Base-by-base conservation (phyloP, 2,329 filamentous ascomycete species). In the Venturia carpophila region DNA sequence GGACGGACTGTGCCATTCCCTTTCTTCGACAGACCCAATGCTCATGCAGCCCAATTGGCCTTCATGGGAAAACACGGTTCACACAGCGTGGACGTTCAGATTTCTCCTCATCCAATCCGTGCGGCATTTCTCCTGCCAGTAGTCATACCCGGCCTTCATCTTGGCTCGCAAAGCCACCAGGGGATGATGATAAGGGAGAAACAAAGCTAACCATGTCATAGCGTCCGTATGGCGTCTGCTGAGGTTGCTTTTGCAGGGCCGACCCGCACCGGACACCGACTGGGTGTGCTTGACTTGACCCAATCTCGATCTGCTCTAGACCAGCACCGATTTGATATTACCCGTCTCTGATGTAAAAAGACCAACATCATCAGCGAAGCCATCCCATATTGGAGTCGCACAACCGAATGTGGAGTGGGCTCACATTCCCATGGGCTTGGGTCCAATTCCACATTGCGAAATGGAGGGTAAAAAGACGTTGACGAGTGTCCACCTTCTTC, bases 171-270 rank as follows among this genome's bases (percentile, higher is more conserved):
- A 34, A 60, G 58, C 58, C 58, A 60, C 58, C 24, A 17, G 21
- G 17, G 13, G 34, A 34, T 34, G 34, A 34, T 34, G 27, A 15
- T 55, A 55, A 17, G 49, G 49, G 49, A 19, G 41, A 42, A 61
- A 43, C 49, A 60, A 34, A 11, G 34, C 34, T 21, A 60, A 17
- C 34, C 3, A 17, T 60, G 15, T 42, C 37, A 61, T 61, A 39
- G 60, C 60, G 60, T 45, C 34, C 56, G 39, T 60, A 30, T 21
- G 30, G 30, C 30, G 30, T 34, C 55, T 58, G 27, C 21, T 15
- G 34, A 60, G 30, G 56, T 24, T 45, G n/a, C 60, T 42, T 11
- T 61, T 42, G 37, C 60, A 61, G 37, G 60, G 60, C 60, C 60
- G 60, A 42, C 42, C 60, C 60, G 60, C 42, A 27, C 34, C 60